Evolutionary conservation across 202 grass and related monocot species (phyloP).

Genomic region (Eragrostis tef): DNA sequence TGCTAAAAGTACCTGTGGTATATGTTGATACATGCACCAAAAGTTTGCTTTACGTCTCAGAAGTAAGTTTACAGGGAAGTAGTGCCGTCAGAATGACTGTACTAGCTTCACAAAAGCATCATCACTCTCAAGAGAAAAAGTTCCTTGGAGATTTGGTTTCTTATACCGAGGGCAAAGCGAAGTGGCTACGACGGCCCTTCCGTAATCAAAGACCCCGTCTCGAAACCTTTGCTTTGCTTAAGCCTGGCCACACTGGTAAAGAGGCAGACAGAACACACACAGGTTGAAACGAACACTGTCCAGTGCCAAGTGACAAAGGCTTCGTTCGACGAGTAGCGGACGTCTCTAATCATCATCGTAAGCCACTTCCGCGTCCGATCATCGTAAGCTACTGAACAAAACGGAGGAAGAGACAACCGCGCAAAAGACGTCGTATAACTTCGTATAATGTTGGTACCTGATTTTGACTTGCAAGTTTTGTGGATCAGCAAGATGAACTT

Average conservation of each 20-base stretch:
- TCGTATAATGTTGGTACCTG: neutral
- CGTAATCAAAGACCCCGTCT: constrained; percentile 13
- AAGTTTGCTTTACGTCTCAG: constrained; percentile 28
- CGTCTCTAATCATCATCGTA: neutral
- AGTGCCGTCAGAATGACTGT: neutral
- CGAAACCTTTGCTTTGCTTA: neutral
- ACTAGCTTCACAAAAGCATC: neutral
- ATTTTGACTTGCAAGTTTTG: neutral
- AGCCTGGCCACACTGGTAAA: no score
- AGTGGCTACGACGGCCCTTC: neutral
- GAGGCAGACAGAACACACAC: no score
- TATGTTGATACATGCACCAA: neutral
- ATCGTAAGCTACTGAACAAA: neutral
- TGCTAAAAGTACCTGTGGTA: neutral
- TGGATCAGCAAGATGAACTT: neutral
- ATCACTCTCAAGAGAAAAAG: neutral
- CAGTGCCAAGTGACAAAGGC: neutral
- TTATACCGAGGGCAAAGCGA: neutral
- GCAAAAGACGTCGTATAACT: no score
- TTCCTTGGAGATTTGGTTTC: neutral
- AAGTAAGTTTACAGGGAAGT: constrained; percentile 29
- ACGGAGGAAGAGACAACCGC: neutral
- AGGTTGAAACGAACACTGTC: no score
- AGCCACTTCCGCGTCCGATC: neutral
- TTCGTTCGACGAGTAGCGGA: neutral